Evolutionary conservation across 345 rosid species (phyloP).

Genomic region (Lumnitzera littorea): DNA sequence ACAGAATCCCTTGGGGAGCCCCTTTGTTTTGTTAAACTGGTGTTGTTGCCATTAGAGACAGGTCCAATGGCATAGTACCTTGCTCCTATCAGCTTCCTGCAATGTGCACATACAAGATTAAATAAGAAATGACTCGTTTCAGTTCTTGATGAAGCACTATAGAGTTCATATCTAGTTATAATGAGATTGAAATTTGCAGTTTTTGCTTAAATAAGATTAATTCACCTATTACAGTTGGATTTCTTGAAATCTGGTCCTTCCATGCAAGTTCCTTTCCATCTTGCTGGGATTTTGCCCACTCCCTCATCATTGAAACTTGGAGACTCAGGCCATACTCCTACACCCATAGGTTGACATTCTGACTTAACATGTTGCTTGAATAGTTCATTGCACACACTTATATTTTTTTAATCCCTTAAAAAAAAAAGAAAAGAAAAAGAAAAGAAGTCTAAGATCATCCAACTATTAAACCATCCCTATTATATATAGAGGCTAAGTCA

Average conservation of each 20-base stretch:
- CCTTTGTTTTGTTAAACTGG: conserved; percentile 1
- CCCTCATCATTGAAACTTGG: conserved; percentile 52
- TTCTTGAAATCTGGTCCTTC: conserved; percentile 43
- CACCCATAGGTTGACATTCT: background rate
- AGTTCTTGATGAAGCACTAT: background rate
- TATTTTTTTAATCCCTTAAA: no score
- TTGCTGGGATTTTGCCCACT: conserved; percentile 44
- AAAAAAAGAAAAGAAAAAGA: no score
- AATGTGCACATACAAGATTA: background rate
- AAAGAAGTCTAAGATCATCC: no score
- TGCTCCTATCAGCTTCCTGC: conserved; percentile 65
- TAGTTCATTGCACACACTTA: background rate
- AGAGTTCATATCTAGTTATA: background rate
- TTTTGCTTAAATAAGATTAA: background rate
- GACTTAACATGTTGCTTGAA: background rate
- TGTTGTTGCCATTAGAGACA: conserved; percentile 10
- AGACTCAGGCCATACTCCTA: conserved; percentile 71
- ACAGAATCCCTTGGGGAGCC: conserved; percentile 47
- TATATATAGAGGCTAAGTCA: no score
- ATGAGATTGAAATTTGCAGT: background rate
- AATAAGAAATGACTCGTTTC: background rate
- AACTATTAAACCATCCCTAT: no score
- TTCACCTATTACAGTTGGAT: conserved; percentile 59
- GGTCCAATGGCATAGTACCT: conserved; percentile 29
- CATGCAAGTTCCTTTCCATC: conserved; percentile 71